Percentiles rank a stretch among this genome's conserved stretches.
phyloP scores from a whole-genome alignment of 148 eudicot species.

The Dianthus caryophyllus region DNA sequence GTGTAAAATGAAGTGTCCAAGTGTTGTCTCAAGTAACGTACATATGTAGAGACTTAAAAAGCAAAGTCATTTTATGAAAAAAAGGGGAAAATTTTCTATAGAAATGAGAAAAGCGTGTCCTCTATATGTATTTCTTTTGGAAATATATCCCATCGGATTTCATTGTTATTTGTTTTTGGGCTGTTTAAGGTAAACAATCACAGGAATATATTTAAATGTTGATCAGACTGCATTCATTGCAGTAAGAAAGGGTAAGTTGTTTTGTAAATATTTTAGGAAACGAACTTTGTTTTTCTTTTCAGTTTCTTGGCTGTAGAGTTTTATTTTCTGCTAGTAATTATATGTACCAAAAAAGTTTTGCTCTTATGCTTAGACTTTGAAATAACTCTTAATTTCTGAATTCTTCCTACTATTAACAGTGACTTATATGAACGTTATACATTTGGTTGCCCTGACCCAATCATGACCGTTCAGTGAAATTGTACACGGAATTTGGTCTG shows the following conservation, averaged over 20 bases:
- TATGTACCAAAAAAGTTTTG: conserved; percentile 17
- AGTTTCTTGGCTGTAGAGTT: conserved; percentile 11
- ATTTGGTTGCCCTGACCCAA: conserved; percentile 4
- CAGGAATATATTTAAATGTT: conserved; percentile 1
- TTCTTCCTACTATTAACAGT: conserved; percentile 5
- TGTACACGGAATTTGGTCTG: background rate
- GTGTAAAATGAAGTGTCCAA: too few species aligned
- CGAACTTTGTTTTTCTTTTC: conserved; percentile 1
- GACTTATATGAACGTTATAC: conserved; percentile 7
- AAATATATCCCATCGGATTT: conserved; percentile 15
- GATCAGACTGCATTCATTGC: conserved; percentile 26
- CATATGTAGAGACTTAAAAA: background rate
- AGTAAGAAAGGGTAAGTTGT: conserved; percentile 8
- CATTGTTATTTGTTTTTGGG: conserved; percentile 10
- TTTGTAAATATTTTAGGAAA: conserved; percentile 14
- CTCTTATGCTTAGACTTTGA: conserved; percentile 9
- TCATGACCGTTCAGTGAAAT: conserved; percentile 8
- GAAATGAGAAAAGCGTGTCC: background rate
- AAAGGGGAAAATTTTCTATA: background rate
- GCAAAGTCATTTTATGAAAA: background rate
- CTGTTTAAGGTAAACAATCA: conserved; percentile 10
- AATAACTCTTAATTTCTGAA: background rate
- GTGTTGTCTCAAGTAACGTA: too few species aligned
- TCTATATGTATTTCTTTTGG: background rate
- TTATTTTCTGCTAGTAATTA: conserved; percentile 9